These are phyloP conservation scores for Cryptococcus sp. DNA, from an alignment of 1,284 basidiomycete species.

Conservation along the genomic window DNA sequence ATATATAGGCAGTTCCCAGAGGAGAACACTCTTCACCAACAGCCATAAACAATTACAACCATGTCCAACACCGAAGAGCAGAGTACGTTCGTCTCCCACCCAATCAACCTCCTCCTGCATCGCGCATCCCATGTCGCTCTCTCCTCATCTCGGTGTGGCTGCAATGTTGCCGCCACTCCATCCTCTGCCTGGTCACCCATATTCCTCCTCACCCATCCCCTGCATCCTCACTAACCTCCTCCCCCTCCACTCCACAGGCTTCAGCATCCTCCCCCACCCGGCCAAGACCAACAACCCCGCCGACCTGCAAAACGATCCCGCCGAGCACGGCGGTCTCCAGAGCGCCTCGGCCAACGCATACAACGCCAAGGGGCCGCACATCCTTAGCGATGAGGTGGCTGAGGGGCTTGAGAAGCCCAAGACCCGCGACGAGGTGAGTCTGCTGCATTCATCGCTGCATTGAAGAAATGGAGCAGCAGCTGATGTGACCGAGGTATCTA, in stretches of 20 bases:
- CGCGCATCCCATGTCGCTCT: not conserved
- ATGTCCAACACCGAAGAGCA: conserved; percentile 31
- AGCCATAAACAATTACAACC: conserved; percentile 1
- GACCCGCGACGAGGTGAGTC: conserved; percentile 49
- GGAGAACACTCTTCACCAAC: not conserved
- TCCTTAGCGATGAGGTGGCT: conserved; percentile 37
- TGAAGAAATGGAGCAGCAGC: not conserved
- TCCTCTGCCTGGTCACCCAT: not conserved
- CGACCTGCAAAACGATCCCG: conserved; percentile 40
- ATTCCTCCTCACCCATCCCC: not conserved
- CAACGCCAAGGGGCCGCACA: conserved; percentile 42
- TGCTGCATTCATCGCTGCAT: not conserved
- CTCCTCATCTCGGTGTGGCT: not conserved
- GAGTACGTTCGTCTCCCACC: conserved; percentile 22
- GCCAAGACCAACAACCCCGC: conserved; percentile 51
- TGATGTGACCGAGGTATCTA: conserved; percentile 1
- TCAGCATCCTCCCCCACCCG: conserved; percentile 52
- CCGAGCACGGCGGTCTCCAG: conserved; percentile 32
- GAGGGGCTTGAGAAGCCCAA: conserved; percentile 47
- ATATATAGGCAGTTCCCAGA: not conserved
- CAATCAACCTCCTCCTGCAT: not conserved
- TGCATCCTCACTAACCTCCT: not conserved
- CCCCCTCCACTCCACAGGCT: conserved; percentile 26
- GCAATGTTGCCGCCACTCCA: not conserved
- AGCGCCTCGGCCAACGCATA: conserved; percentile 38